Base-by-base conservation (phyloP, 441 rosid genomes). In the Omphalea diandra region DNA sequence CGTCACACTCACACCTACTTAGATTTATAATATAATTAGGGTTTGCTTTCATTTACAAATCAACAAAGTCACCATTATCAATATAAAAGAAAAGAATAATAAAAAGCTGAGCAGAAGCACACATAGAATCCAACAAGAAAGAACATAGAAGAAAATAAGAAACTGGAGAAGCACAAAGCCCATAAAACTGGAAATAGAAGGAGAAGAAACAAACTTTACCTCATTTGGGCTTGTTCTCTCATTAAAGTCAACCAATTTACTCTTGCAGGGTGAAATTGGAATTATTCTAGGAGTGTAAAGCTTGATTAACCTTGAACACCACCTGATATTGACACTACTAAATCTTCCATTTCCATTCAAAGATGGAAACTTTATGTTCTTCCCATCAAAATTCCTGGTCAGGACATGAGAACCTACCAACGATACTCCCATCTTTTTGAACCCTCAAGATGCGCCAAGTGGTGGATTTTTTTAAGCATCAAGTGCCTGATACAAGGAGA, bases 161-260 rank as follows among this genome's bases (percentile, higher is more conserved):
- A 5, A 33, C 14, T 15, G 1, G 20, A 7, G 47, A 55, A 11
- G 7, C 10, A 56, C 40, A 32, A 35, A 9, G 31, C 52, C 54
- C 18, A 7, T 0, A 3, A 44, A 44, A 26, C 3, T 32, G 35
- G 3, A 68, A 58, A 6, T 36, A n/a, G 61, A 40, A 0, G 10
- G 31, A 2, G 15, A 43, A 27, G 46, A 70, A 46, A 68, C 31
- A 40, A 27, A 35, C 36, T 6, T 68, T 81, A 90, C 97, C 96
- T 86, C 92, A 73, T 41, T 35, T 7, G 97, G 97, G 81, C 98
- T 90, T 50, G 82, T 81, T 83, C 98, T 87, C 75, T 83, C 91
- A 40, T 84, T 81, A 40, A 77, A 80, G 41, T 78, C 93, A 61
- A 74, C 73, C 27, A 70, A 53, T 71, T 84, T 81, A 70, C 77